Base-by-base conservation (phyloP, 352 stramenopile genomes). In the Globisporangium radiosum region DNA sequence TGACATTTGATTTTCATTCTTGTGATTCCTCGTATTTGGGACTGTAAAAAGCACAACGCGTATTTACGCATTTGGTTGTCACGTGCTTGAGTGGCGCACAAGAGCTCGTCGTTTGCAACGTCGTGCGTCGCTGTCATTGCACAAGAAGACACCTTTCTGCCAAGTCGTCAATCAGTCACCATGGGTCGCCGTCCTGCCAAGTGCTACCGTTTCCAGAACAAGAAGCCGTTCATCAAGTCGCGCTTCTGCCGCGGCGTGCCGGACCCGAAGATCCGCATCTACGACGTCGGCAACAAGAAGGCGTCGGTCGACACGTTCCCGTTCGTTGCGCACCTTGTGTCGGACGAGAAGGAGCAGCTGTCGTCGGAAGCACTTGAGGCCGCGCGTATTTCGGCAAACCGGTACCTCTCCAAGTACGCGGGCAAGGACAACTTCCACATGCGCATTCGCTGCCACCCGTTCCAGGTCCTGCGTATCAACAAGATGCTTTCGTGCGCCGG, bases 201-300 rank as follows among this genome's bases (percentile, higher is more conserved):
- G 78, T 99, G 97, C 85, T 99, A 99, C 88, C 96, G 97, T 78
- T 99, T 99, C 94, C 95, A 99, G 84, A 99, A 99, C 95, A 99
- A 99, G 96, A 99, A 99, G 88, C 97, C 97, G 54, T 99, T 99
- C 90, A 99, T 99, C 85, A 99, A 99, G 92, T 99, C 94, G 57
- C 94, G 97, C 66, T 99, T 98, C 87, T 99, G 97, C 77, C 96
- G 97, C 85, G 97, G 97, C 95, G 97, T 99, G 59, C 97, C 97
- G 49, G 88, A 93, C 73, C 73, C 84, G 48, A 93, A 93, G 87
- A 99, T 99, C 79, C 88, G 95, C 62, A 99, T 99, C 81, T 99
- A 98, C 83, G 97, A 99, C 79, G 93, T 98, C 45, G 97, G 97
- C 68, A 97, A 97, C 87, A 99, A 99, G 83, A 98, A 97, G 76